A percentile compares a stretch with the other conserved stretches of the same genome.
Conservation (phyloP, 2,329 filamentous ascomycete genomes). For the Nemania sp. region DNA sequence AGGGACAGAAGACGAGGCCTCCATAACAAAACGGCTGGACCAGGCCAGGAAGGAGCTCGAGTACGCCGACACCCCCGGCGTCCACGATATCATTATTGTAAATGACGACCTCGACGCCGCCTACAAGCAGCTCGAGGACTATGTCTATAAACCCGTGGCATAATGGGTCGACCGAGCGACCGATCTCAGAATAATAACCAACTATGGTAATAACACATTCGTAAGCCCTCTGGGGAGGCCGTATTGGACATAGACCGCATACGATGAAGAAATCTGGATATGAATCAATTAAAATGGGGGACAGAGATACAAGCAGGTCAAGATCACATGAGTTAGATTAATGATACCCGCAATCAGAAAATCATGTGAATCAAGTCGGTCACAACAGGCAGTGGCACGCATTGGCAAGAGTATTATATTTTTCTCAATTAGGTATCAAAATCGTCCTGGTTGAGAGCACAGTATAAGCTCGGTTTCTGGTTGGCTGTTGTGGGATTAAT, state of each 20-base stretch:
- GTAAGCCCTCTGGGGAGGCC: background rate
- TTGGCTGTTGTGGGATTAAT: too few species aligned
- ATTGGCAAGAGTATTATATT: too few species aligned
- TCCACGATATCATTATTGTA: slow-evolving; percentile 66
- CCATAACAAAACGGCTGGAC: slow-evolving; percentile 66
- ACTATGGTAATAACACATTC: background rate
- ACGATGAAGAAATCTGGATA: slow-evolving; percentile 6
- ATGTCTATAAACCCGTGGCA: slow-evolving; percentile 44
- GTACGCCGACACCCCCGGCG: slow-evolving; percentile 68
- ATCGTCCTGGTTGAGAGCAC: slow-evolving; percentile 39
- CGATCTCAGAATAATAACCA: slow-evolving; percentile 12
- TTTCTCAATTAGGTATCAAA: slow-evolving; percentile 48
- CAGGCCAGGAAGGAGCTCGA: slow-evolving; percentile 77
- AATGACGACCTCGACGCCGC: slow-evolving; percentile 62
- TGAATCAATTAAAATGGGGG: slow-evolving; percentile 14
- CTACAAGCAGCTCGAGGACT: slow-evolving; percentile 56
- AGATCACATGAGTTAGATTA: slow-evolving; percentile 13
- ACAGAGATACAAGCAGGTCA: slow-evolving; percentile 11
- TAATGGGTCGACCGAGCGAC: slow-evolving; percentile 5
- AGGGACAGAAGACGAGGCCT: slow-evolving; percentile 77
- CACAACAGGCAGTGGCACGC: too few species aligned
- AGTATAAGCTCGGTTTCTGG: slow-evolving; percentile 42
- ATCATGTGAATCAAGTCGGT: too few species aligned
- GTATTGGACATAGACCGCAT: slow-evolving; percentile 3
- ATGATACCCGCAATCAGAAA: background rate